Evolutionary conservation across 139 green algal genomes (phyloP), one percentile per base, ranked within the genome.

Genomic region (Tetraselmis chui): DNA sequence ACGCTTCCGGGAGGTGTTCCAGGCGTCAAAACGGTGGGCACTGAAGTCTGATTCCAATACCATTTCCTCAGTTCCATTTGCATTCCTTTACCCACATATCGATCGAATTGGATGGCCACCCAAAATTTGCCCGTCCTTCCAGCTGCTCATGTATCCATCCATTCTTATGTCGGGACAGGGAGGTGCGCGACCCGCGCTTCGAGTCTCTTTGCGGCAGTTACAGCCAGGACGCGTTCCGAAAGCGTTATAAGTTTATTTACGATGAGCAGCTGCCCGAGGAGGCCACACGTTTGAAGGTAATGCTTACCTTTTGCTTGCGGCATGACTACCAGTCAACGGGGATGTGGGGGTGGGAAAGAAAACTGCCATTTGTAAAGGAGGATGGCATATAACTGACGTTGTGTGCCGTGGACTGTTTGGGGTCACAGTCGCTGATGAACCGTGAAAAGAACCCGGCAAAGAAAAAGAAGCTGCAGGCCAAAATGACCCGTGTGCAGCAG

Each of bases 231-330:
- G 59, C 81, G n/a, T 93, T 91, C 45, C 88, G 90, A n/a, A 89
- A 89, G 83, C 86, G 83, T 26, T 98, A 97, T 85, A 81, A 87
- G 0, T 98, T 98, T 83, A 77, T 98, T 74, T 98, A 94, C 85
- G 89, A 97, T 82, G 92, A 97, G 32, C 83, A 92, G 30, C 79
- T 98, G 80, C 93, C 93, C 1, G 30, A 86, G 27, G 94, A 98
- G 89, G 83, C 79, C 26, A 32, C 84, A 29, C 80, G 87, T 2
- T 80, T 97, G 1, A 87, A 88, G 82, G 81, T 77, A 18, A 80
- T 85, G 22, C 59, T 97, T 31, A 91, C 93, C 83, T 91, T 93
- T n/a, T 27, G 29, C 23, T 80, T 32, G 29, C n/a, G n/a, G n/a
- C n/a, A n/a, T n/a, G n/a, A n/a, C n/a, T n/a, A n/a, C n/a, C n/a